Evolutionary conservation across 148 eudicot genomes (phyloP), one percentile per base, ranked within the genome.

Genomic region (Camellia lanceoleosa): DNA sequence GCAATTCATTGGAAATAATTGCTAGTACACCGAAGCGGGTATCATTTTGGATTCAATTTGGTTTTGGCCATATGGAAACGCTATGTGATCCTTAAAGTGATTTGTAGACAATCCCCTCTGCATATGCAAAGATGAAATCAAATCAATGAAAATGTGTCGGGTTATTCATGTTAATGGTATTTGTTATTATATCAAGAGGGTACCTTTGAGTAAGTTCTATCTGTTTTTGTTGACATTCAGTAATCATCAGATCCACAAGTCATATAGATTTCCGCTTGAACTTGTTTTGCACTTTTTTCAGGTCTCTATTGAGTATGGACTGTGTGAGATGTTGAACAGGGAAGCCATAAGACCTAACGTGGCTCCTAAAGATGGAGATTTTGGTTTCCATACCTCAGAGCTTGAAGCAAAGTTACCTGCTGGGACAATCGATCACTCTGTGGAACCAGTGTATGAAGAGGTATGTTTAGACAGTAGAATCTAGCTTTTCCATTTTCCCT

Each of bases 241-340:
- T 4, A 61, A 44, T n/a, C 42, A 65, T n/a, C n/a, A 49, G 15
- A 55, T 10, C n/a, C 54, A 43, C n/a, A 14, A 14, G 6, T 42
- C 44, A 2, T 47, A 19, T 7, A 42, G 5, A 58, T 52, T 65
- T n/a, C 12, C 49, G 63, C 30, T 49, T 81, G 42, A 19, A 66
- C 14, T 11, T 43, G 20, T 5, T 61, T 7, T 61, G 9, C 54
- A 18, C 47, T 7, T n/a, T 46, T 77, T 87, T 71, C 85, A 97
- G 99, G 92, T 94, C 58, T 87, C 98, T 8, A 81, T 94, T 44
- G 99, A 97, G 83, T 94, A 87, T 80, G 99, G 98, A 58, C 84
- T 97, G 75, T 92, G 93, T 76, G 99, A 97, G 83, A 94, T 92
- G 98, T 65, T 97, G 86, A 92, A 84, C 81, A 81, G 66, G 49